These are phyloP conservation scores for Sphaerulina populicola DNA, from an alignment of 2,329 filamentous ascomycete species.

Conservation along the genomic window DNA sequence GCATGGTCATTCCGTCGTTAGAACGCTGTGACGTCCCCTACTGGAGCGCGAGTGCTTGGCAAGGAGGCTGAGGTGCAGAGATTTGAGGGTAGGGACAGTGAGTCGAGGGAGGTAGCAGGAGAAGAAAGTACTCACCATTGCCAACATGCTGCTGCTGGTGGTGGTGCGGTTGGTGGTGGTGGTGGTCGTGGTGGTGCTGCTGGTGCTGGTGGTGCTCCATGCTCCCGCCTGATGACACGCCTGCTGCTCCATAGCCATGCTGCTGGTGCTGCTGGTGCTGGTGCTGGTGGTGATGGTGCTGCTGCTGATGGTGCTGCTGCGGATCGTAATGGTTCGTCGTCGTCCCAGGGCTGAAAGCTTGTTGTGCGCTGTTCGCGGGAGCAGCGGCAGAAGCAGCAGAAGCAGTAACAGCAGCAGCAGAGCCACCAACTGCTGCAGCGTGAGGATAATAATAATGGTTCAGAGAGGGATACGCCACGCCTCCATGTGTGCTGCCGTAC, in stretches of 20 bases:
- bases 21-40: not conserved
- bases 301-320: not conserved
- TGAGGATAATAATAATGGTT: not conserved
- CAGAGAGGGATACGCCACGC: not conserved
- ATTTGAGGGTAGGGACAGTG: no score
- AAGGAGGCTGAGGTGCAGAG: not conserved
- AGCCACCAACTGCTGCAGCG: not conserved
- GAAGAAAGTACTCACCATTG: constrained; percentile 3
- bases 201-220: not conserved
- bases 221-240: no score
- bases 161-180: not conserved
- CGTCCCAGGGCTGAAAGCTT: constrained; percentile 7
- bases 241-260: no score
- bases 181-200: not conserved
- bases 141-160: not conserved
- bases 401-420: no score
- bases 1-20: constrained; percentile 2
- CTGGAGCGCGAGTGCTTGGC: not conserved
- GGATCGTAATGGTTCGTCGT: constrained; percentile 1
- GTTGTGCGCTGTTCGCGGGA: constrained; percentile 5
- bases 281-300: not conserved
- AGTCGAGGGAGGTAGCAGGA: no score
- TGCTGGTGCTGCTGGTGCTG: not conserved
- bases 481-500: not conserved
- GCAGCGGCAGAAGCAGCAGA: no score